These are phyloP conservation scores for Dichotomocladium elegans DNA, from an alignment of 371 early-diverging fungal genomes.

Conservation along the genomic window DNA sequence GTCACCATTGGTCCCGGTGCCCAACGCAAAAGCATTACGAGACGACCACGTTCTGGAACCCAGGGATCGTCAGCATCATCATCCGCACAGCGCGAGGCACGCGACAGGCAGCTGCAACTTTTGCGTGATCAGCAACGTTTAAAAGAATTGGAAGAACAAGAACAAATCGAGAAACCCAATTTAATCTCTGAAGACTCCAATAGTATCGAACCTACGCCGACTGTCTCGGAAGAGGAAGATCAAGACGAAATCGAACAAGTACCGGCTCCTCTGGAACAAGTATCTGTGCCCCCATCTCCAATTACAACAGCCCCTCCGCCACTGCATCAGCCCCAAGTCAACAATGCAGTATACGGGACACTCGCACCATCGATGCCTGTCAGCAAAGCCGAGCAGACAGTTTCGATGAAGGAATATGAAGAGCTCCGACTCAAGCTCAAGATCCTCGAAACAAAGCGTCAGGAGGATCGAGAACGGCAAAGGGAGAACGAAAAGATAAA, in stretches of 20 bases:
- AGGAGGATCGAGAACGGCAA: slow-evolving; percentile 75
- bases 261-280: background rate
- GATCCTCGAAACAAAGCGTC: slow-evolving; percentile 76
- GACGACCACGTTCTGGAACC: slow-evolving; percentile 19
- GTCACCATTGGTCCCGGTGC: slow-evolving; percentile 7
- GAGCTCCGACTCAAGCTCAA: slow-evolving; percentile 80
- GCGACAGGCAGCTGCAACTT: slow-evolving; percentile 15
- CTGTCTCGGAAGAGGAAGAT: slow-evolving; percentile 8
- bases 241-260: slow-evolving; percentile 11
- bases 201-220: background rate
- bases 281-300: background rate
- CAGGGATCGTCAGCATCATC: slow-evolving; percentile 11
- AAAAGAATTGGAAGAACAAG: slow-evolving; percentile 13
- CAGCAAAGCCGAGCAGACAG: slow-evolving; percentile 39
- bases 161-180: slow-evolving; percentile 12
- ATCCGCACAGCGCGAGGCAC: slow-evolving; percentile 8
- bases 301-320: background rate
- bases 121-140: slow-evolving; percentile 20
- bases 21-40: slow-evolving; percentile 5
- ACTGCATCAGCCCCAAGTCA: slow-evolving; percentile 14
- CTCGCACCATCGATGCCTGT: slow-evolving; percentile 26
- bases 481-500: slow-evolving; percentile 71
- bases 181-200: background rate
- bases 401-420: slow-evolving; percentile 71
- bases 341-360: slow-evolving; percentile 30